phyloP scores from a whole-genome alignment of 805 yeast species.

The Cyberlindnera veronae region DNA sequence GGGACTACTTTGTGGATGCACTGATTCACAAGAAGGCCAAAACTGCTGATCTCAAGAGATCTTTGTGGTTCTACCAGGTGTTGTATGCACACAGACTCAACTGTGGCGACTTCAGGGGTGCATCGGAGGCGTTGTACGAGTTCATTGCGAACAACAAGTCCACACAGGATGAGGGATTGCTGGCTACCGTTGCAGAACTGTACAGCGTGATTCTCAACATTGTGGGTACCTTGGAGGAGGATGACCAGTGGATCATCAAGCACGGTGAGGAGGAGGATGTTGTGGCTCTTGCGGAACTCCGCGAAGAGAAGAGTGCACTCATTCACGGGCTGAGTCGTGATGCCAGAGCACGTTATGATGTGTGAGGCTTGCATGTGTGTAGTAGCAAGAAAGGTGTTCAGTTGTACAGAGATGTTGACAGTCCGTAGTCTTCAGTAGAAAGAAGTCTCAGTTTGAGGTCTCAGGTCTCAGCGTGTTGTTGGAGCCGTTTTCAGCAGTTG shows the following conservation, averaged over 20 bases:
- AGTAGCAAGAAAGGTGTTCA: background rate
- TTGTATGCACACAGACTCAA: constrained; percentile 48
- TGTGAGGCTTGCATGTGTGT: background rate
- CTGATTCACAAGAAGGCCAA: constrained; percentile 33
- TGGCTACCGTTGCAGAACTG: constrained; percentile 30
- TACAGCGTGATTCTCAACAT: constrained; percentile 39
- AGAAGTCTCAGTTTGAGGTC: no score
- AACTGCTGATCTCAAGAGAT: constrained; percentile 28
- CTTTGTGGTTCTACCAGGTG: constrained; percentile 45
- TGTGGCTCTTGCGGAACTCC: constrained; percentile 17
- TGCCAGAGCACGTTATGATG: constrained; percentile 1
- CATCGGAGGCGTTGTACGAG: constrained; percentile 41
- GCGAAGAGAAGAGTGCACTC: constrained; percentile 12
- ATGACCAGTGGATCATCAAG: constrained; percentile 40
- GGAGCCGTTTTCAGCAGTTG: no score
- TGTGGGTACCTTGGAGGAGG: constrained; percentile 32
- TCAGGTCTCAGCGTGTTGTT: no score
- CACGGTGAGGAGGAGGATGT: constrained; percentile 24
- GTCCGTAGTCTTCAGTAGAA: no score
- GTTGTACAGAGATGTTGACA: background rate
- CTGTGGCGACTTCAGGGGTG: constrained; percentile 49
- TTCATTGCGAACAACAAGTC: constrained; percentile 31
- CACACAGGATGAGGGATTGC: constrained; percentile 5
- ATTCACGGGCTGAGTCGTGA: background rate
- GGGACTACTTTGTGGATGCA: constrained; percentile 40